Conservation (phyloP, 768 basidiomycete genomes). For the Asterophora parasitica region DNA sequence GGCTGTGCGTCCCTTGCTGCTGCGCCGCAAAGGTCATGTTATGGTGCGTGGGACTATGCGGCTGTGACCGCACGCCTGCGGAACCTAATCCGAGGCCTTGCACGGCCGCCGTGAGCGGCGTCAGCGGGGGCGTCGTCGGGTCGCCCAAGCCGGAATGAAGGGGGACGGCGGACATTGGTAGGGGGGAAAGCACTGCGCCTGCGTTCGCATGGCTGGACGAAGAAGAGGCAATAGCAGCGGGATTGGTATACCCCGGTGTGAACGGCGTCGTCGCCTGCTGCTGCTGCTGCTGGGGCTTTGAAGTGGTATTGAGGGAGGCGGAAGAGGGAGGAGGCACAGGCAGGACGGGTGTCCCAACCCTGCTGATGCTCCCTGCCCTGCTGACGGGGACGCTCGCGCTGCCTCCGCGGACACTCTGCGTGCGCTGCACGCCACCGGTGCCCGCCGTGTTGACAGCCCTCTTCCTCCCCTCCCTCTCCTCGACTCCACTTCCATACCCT, state of each 20-base stretch:
- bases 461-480: conserved; percentile 7
- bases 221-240: neutral
- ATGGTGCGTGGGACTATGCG: conserved; percentile 32
- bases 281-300: no score
- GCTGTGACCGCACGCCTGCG: conserved; percentile 25
- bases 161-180: no score
- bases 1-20: no score
- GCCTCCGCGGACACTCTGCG: conserved; percentile 4
- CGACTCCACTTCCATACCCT: conserved; percentile 2
- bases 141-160: no score
- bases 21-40: no score
- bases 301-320: no score
- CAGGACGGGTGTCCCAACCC: conserved; percentile 30
- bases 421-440: neutral
- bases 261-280: conserved; percentile 15
- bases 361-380: conserved; percentile 29
- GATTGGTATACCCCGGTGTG: conserved; percentile 16
- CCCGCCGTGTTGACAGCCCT: neutral
- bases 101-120: conserved; percentile 21
- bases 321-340: neutral
- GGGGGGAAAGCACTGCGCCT: no score
- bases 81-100: conserved; percentile 25
- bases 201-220: no score
- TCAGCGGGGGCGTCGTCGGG: conserved; percentile 16
- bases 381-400: conserved; percentile 33